phyloP scores from a whole-genome alignment of 2,329 filamentous ascomycete genomes.

The Neofusicoccum sp. region DNA sequence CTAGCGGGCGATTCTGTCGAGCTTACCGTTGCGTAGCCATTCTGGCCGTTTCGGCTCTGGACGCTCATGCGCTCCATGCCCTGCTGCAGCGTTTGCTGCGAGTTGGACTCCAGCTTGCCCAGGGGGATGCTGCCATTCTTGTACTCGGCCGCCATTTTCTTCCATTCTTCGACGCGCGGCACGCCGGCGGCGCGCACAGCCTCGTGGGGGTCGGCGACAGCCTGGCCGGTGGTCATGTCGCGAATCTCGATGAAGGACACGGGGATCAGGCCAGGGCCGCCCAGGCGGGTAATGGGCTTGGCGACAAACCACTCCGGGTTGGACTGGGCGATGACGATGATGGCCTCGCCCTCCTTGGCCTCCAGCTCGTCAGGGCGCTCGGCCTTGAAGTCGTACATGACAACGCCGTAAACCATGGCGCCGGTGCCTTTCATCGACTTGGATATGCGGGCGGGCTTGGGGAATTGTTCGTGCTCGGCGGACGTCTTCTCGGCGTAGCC shows the following conservation, averaged over 20 bases:
- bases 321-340: slow-evolving; percentile 97
- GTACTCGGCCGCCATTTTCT: slow-evolving; percentile 98
- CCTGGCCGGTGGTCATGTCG: slow-evolving; percentile 85
- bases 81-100: slow-evolving; percentile 55
- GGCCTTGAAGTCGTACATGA: slow-evolving; percentile 95
- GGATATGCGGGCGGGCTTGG: slow-evolving; percentile 37
- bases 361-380: slow-evolving; percentile 95
- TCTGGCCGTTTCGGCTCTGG: slow-evolving; percentile 51
- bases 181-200: slow-evolving; percentile 88
- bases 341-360: slow-evolving; percentile 91
- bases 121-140: slow-evolving; percentile 98
- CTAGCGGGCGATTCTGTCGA: slow-evolving; percentile 48
- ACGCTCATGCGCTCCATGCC: slow-evolving; percentile 78
- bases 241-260: slow-evolving; percentile 96
- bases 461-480: slow-evolving; percentile 20
- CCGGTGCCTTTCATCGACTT: slow-evolving; percentile 58
- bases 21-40: slow-evolving; percentile 36
- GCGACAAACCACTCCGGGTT: slow-evolving; percentile 99
- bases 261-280: slow-evolving; percentile 91
- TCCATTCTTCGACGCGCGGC: slow-evolving; percentile 97
- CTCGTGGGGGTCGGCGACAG: slow-evolving; percentile 79
- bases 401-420: slow-evolving; percentile 93
- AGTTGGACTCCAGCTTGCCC: slow-evolving; percentile 74
- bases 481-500: slow-evolving; percentile 69
- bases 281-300: slow-evolving; percentile 97